A percentile compares a stretch with the other conserved stretches of the same genome.
Conservation (phyloP, 164 flowering plant genomes). For the Buxus sempervirens region DNA sequence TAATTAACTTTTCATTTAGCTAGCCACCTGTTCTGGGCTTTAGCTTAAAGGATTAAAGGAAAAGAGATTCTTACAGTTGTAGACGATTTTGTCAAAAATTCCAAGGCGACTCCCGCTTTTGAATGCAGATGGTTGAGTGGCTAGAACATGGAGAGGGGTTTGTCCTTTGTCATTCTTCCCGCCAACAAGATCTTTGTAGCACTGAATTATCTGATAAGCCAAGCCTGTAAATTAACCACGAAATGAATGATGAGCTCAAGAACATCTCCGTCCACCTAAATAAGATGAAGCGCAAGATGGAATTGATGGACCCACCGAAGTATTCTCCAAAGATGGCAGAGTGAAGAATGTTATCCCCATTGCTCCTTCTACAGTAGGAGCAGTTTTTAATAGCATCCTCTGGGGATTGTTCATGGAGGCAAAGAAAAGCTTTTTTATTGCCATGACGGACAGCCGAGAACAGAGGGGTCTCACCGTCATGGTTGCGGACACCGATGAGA, state of each 20-base stretch:
- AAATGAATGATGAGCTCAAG: neutral
- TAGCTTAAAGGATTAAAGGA: no score
- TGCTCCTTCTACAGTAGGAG: conserved; percentile 14
- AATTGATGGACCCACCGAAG: neutral
- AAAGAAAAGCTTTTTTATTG: conserved; percentile 9
- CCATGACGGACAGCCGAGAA: conserved; percentile 23
- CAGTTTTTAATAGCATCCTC: neutral
- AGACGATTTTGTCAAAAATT: conserved; percentile 9
- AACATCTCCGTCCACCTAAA: neutral
- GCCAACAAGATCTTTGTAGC: conserved; percentile 18
- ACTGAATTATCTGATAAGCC: conserved; percentile 30
- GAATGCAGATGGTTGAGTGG: conserved; percentile 31
- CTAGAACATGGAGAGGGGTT: conserved; percentile 40
- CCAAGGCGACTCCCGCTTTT: conserved; percentile 29
- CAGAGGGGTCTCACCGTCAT: conserved; percentile 19
- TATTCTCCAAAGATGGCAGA: conserved; percentile 19
- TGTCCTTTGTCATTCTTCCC: conserved; percentile 22
- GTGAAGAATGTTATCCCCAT: conserved; percentile 30
- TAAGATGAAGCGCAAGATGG: neutral
- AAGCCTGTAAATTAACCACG: conserved; percentile 29
- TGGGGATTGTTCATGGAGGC: neutral
- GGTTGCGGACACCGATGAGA: conserved; percentile 11
- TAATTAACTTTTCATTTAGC: no score
- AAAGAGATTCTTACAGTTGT: conserved; percentile 23
- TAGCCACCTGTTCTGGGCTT: neutral